These are phyloP conservation scores for Stylonectria norvegica DNA, from an alignment of 2,329 filamentous ascomycete species.

Conservation along the genomic window DNA sequence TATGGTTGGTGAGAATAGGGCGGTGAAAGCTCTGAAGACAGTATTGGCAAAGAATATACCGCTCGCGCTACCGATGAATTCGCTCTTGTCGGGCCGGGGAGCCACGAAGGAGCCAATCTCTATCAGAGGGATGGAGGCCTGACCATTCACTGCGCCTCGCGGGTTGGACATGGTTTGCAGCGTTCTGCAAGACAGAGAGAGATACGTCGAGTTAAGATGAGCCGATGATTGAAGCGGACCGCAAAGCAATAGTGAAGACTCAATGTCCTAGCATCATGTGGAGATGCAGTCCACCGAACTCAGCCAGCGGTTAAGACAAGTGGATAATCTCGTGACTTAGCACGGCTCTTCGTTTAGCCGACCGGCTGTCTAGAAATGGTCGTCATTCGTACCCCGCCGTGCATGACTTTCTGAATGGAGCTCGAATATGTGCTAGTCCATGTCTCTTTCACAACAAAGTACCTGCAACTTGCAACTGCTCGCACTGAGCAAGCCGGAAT, in stretches of 20 bases:
- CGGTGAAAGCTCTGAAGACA: slow-evolving; percentile 48
- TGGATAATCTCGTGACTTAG: neutral
- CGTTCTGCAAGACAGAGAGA: neutral
- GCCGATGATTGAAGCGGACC: neutral
- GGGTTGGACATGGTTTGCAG: neutral
- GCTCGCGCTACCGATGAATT: slow-evolving; percentile 50
- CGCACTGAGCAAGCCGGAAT: neutral
- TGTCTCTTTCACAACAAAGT: neutral
- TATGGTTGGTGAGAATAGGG: slow-evolving; percentile 18
- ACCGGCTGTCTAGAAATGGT: neutral
- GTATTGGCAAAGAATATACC: slow-evolving; percentile 54
- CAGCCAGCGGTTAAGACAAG: neutral
- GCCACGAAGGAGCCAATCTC: neutral
- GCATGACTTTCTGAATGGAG: too few relatives aligned
- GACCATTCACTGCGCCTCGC: neutral
- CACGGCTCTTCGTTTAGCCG: neutral
- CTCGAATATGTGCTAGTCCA: neutral
- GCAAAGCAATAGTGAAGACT: neutral
- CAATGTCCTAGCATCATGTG: neutral
- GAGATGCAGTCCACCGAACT: neutral
- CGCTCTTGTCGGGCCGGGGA: slow-evolving; percentile 26
- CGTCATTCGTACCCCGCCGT: too few relatives aligned
- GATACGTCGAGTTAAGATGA: neutral
- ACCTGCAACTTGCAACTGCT: neutral
- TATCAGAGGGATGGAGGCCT: neutral